Conservation (phyloP, 1,139 yeast species). For the Scheffersomyces parashehatae region DNA sequence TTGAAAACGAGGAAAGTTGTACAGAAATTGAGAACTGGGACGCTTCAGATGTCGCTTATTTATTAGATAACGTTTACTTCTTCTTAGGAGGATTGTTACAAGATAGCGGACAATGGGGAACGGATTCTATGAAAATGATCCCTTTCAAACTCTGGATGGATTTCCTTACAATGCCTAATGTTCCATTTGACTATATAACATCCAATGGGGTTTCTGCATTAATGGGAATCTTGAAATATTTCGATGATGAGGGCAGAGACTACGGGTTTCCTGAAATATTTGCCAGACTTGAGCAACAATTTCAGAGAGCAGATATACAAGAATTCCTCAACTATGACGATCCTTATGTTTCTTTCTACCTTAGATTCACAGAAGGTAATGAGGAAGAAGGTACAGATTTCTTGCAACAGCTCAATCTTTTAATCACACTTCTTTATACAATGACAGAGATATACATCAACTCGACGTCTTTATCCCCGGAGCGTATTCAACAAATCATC, state of each 20-base stretch:
- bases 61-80: conserved; percentile 48
- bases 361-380: conserved; percentile 22
- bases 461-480: conserved; percentile 48
- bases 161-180: conserved; percentile 44
- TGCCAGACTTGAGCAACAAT: conserved; percentile 8
- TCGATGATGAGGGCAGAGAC: conserved; percentile 57
- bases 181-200: conserved; percentile 61
- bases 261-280: conserved; percentile 44
- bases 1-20: conserved; percentile 38
- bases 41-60: conserved; percentile 37
- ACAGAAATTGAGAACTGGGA: conserved; percentile 56
- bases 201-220: conserved; percentile 57
- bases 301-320: conserved; percentile 11
- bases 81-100: conserved; percentile 50
- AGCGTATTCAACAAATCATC: conserved; percentile 49
- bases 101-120: conserved; percentile 52
- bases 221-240: conserved; percentile 52
- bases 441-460: conserved; percentile 57
- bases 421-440: conserved; percentile 43
- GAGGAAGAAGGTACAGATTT: conserved; percentile 32
- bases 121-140: conserved; percentile 39
- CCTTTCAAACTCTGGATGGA: conserved; percentile 46
- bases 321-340: conserved; percentile 11
- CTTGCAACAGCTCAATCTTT: conserved; percentile 31
- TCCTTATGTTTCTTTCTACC: conserved; percentile 23